These are phyloP conservation scores for Cornus kousa DNA, from an alignment of 148 eudicot species.

Conservation along the genomic window DNA sequence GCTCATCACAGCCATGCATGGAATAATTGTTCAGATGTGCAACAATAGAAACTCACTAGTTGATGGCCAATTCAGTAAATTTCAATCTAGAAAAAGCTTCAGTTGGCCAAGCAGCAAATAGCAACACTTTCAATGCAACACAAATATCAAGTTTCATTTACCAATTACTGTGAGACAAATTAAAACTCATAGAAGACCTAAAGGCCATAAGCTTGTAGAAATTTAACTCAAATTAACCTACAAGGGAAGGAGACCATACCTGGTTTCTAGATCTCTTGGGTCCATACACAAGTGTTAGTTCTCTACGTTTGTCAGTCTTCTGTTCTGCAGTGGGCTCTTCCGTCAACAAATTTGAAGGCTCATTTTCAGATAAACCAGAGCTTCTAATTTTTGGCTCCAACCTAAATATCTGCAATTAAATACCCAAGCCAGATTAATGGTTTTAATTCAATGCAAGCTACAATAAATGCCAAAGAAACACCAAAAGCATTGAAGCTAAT, in stretches of 20 bases:
- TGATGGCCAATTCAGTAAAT: background rate
- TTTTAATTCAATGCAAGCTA: background rate
- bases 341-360: conserved; percentile 33
- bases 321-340: conserved; percentile 31
- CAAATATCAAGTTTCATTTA: background rate
- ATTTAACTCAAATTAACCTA: background rate
- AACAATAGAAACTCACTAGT: background rate
- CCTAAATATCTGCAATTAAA: conserved; percentile 61
- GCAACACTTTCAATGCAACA: background rate
- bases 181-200: background rate
- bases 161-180: background rate
- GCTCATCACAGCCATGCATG: conserved; percentile 3
- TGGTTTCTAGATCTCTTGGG: conserved; percentile 26
- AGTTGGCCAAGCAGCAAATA: background rate
- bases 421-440: background rate
- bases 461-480: background rate
- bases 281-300: conserved; percentile 34
- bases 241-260: conserved; percentile 28
- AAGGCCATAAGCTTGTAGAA: background rate
- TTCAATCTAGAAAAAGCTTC: conserved; percentile 4
- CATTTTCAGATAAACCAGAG: conserved; percentile 27
- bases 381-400: conserved; percentile 61
- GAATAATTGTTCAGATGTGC: background rate
- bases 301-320: conserved; percentile 22
- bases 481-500: background rate